These are phyloP conservation scores for Paraurostyla sp. DNA, from an alignment of 73 alveolate genomes.

Conservation along the genomic window DNA sequence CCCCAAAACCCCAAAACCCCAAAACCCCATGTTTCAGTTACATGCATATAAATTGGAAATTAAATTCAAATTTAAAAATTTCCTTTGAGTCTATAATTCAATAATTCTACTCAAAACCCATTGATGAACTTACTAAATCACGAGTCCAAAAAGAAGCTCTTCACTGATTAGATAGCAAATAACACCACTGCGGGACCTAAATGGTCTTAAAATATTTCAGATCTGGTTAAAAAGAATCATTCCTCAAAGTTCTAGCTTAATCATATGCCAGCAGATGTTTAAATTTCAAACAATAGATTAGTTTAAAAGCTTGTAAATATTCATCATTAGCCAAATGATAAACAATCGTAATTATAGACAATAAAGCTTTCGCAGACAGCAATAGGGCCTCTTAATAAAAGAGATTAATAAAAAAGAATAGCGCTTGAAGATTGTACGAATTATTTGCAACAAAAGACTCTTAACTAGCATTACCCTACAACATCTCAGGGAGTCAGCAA, in stretches of 20 bases:
- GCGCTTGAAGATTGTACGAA: neutral
- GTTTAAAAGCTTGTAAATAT: constrained; percentile 29
- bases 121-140: constrained; percentile 40
- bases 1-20: too few relatives aligned
- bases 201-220: constrained; percentile 21
- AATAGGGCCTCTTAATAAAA: neutral
- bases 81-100: too few relatives aligned
- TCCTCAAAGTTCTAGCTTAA: neutral
- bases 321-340: neutral
- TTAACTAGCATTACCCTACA: neutral
- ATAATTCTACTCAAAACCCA: too few relatives aligned
- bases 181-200: neutral
- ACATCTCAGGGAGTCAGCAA: neutral
- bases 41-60: too few relatives aligned
- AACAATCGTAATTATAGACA: neutral
- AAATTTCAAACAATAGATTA: constrained; percentile 1
- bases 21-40: too few relatives aligned
- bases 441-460: neutral
- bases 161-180: neutral
- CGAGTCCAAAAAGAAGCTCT: constrained; percentile 14
- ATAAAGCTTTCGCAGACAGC: neutral
- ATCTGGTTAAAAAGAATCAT: constrained; percentile 18
- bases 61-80: too few relatives aligned
- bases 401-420: constrained; percentile 2
- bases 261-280: neutral